Conservation (phyloP, 495 filamentous ascomycete genomes). For the Annulohypoxylon nitens region DNA sequence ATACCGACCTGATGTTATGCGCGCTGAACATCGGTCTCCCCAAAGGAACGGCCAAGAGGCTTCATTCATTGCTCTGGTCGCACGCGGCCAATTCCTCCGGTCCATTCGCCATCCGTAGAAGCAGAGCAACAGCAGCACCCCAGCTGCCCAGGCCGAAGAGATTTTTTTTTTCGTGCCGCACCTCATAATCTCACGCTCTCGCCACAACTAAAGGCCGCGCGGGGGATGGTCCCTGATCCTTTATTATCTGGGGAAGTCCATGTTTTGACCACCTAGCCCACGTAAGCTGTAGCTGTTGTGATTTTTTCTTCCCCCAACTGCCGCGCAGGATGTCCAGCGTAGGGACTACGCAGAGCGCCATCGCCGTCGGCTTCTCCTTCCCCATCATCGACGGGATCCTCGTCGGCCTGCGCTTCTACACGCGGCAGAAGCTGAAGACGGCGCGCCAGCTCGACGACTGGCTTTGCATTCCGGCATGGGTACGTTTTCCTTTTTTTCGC, state of each 20-base stretch:
- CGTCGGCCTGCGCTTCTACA: not conserved
- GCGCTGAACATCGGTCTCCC: not conserved
- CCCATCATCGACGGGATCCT: slow-evolving; percentile 2
- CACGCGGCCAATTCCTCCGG: slow-evolving; percentile 9
- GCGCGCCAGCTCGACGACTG: slow-evolving; percentile 3
- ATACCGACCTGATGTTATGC: not conserved
- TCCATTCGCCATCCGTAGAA: not conserved
- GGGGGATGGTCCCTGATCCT: not conserved
- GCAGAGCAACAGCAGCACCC: no score
- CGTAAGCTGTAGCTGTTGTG: not conserved
- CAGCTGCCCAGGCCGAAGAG: not conserved
- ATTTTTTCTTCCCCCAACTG: not conserved
- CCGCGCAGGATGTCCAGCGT: not conserved
- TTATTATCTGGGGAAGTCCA: not conserved
- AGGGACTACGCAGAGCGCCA: not conserved
- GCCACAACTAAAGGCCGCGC: not conserved
- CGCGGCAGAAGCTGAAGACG: slow-evolving; percentile 6
- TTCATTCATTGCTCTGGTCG: not conserved
- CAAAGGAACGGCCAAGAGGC: not conserved
- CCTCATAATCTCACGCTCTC: not conserved
- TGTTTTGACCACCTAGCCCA: not conserved
- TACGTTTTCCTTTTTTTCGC: not conserved
- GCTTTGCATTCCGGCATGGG: slow-evolving; percentile 12
- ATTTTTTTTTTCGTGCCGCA: not conserved
- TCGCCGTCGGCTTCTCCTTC: not conserved